Evolutionary conservation across 805 yeast species (phyloP).

Genomic region (Kodamaea restingae): DNA sequence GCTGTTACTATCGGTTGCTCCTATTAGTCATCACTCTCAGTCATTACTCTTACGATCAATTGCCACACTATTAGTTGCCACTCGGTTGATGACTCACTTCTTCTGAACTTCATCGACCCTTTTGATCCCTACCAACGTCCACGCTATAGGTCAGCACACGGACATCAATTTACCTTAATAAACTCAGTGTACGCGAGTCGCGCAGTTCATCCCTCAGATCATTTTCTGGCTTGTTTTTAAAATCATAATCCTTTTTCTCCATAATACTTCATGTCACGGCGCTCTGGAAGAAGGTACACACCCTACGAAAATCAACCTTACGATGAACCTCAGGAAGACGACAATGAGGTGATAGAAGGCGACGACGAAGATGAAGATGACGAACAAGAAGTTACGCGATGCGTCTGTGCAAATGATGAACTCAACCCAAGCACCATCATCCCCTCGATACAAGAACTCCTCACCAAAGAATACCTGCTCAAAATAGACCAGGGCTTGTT

Average conservation of each 20-base stretch:
- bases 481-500: conserved; percentile 56
- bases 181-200: no score
- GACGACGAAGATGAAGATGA: conserved; percentile 23
- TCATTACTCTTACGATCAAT: no score
- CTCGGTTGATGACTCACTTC: no score
- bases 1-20: no score
- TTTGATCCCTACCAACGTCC: no score
- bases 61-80: no score
- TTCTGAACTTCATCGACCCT: no score
- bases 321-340: conserved; percentile 18
- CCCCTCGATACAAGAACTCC: conserved; percentile 21
- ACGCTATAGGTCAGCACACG: no score
- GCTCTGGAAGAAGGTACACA: conserved; percentile 25
- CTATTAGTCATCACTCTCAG: no score
- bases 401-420: conserved; percentile 42
- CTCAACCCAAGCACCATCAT: conserved; percentile 23
- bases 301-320: conserved; percentile 16
- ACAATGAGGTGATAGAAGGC: conserved; percentile 14
- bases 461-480: conserved; percentile 31
- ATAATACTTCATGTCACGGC: conserved; percentile 24
- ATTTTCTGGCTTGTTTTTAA: background rate
- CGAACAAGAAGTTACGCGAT: conserved; percentile 40
- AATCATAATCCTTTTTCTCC: background rate
- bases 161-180: no score
- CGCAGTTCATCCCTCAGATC: background rate